phyloP scores from a whole-genome alignment of 2,329 filamentous ascomycete species.

The Sporothrix pseudoabietina region DNA sequence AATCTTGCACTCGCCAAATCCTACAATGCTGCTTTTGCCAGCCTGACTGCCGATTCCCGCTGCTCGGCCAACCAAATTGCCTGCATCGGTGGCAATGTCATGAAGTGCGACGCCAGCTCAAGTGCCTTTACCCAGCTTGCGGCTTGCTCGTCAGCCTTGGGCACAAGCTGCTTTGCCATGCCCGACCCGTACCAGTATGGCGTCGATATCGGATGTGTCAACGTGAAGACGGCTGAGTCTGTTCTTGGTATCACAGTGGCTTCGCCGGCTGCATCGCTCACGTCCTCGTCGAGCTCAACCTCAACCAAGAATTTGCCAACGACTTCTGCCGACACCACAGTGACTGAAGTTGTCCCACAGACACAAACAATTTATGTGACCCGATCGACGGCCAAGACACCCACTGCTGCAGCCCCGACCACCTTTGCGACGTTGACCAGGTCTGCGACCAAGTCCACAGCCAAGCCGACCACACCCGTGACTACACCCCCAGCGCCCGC shows the following conservation, averaged over 20 bases:
- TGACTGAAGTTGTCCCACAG: constrained; percentile 22
- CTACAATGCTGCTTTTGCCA: constrained; percentile 53
- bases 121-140: constrained; percentile 49
- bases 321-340: constrained; percentile 15
- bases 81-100: constrained; percentile 55
- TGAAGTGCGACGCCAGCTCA: constrained; percentile 45
- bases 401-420: not conserved
- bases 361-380: constrained; percentile 25
- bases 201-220: constrained; percentile 53
- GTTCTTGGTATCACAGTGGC: constrained; percentile 45
- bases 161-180: constrained; percentile 54
- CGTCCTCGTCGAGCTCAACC: not conserved
- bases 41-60: constrained; percentile 49
- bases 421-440: not conserved
- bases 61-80: constrained; percentile 54
- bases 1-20: constrained; percentile 50
- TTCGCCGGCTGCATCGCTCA: not conserved
- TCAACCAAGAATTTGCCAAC: not conserved
- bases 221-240: constrained; percentile 45
- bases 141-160: constrained; percentile 42
- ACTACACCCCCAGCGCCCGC: not conserved
- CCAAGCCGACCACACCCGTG: not conserved
- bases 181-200: constrained; percentile 55
- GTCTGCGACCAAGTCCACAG: not conserved
- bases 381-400: not conserved